Conservation (phyloP, 176 grass and related monocot genomes). For the maize (Zea mays) region Zm-B73-REFERENCE-NAM-5.0 NC_050101.1:174065001-174065500, state of each 20-base stretch:
- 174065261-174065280: conserved; percentile 1
- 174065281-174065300: neutral
- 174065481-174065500: neutral
- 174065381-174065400: conserved; percentile 94
- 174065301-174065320: conserved; percentile 26
- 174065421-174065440: neutral
- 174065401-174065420: conserved; percentile 61
- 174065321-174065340: conserved; percentile 72
- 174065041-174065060: conserved; percentile 42
- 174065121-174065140: conserved; percentile 84
- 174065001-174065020: neutral
- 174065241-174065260: conserved; percentile 85
- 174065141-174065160: conserved; percentile 6
- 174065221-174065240: conserved; percentile 85
- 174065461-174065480: neutral
- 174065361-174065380: conserved; percentile 78
- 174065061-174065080: conserved; percentile 74
- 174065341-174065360: conserved; percentile 87
- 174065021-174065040: conserved; percentile 10
- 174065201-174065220: conserved; percentile 82
- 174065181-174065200: conserved; percentile 40
- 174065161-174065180: neutral
- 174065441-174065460: neutral
- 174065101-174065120: conserved; percentile 96
- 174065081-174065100: conserved; percentile 92